These are phyloP conservation scores for Sporothrix sp. DNA, from an alignment of 2,329 filamentous ascomycete species.

Conservation along the genomic window DNA sequence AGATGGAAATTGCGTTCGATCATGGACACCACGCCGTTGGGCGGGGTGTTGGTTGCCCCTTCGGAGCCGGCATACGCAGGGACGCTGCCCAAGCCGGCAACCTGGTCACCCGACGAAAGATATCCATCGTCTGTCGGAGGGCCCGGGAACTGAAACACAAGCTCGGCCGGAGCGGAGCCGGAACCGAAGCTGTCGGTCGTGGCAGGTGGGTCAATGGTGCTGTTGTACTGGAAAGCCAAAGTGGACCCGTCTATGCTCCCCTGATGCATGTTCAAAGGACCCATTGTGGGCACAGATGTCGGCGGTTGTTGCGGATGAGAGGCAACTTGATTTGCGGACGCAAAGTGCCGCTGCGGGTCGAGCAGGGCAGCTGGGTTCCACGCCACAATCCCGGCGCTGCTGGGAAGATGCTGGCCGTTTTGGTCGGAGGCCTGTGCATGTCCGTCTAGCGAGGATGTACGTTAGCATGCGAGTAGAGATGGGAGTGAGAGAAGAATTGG, in stretches of 20 bases:
- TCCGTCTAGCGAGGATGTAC: slow-evolving; percentile 9
- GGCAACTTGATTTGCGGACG: neutral
- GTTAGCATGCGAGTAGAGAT: neutral
- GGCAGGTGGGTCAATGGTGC: neutral
- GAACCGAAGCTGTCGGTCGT: neutral
- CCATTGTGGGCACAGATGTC: neutral
- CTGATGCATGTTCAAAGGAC: neutral
- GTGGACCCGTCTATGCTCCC: neutral
- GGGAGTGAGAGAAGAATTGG: neutral
- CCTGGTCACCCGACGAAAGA: slow-evolving; percentile 21
- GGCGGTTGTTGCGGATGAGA: neutral
- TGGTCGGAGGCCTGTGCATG: slow-evolving; percentile 20
- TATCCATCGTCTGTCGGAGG: slow-evolving; percentile 19
- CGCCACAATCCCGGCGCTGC: slow-evolving; percentile 19
- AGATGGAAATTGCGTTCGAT: slow-evolving; percentile 71
- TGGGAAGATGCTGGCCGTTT: neutral
- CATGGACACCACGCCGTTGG: slow-evolving; percentile 43
- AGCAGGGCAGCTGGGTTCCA: slow-evolving; percentile 31
- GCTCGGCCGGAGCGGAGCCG: neutral
- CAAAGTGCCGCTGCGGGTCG: slow-evolving; percentile 10
- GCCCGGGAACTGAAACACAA: slow-evolving; percentile 12
- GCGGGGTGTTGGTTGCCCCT: neutral
- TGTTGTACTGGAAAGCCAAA: neutral
- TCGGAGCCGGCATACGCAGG: slow-evolving; percentile 1
- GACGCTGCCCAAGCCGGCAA: slow-evolving; percentile 12